Evolutionary conservation across 495 filamentous ascomycete species (phyloP), one percentile per base, ranked within the genome.

Genomic region (Tuber indicum): DNA sequence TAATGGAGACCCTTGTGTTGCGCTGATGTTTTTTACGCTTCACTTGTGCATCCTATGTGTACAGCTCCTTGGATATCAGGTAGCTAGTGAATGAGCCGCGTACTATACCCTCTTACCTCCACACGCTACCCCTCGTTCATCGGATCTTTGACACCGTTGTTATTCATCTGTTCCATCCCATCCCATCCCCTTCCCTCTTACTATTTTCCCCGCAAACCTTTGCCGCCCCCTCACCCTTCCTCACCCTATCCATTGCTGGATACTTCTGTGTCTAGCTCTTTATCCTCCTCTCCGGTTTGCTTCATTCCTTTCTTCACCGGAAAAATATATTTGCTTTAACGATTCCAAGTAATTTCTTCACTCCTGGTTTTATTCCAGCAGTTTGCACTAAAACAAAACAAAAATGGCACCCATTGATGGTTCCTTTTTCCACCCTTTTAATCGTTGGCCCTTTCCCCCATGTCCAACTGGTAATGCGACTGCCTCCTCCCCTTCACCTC

Each of bases 381-480:
- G 23, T 42, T 42, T 43, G 23, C 44, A 43, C 71, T 21, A 7
- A 19, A 16, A n/a, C 36, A 44, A n/a, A 43, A 26, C 23, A 62
- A 44, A 46, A 69, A 81, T 81, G 79, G 75, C 79, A 66, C 76
- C 78, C n/a, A 81, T 81, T 71, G 78, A 80, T 43, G 71, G 41
- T n/a, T 32, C 76, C 32, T 70, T 77, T 62, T 81, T 78, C 74
- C 82, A 82, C 66, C 78, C 81, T 66, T 77, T 79, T 71, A 82
- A 76, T 49, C 78, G 81, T 52, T 83, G 81, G 81, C 81, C 81
- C 5, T 83, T 83, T 71, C 76, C 78, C 52, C 73, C 78, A 45
- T 80, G 79, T 47, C 76, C 76, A 44, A 72, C 77, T 72, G 76
- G 78, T 5, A 72, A 71, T 62, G 74, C 69, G 45, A 72, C 77